Evolutionary conservation across 306 rosid genomes (phyloP).

Genomic region (Acacia confusa): DNA sequence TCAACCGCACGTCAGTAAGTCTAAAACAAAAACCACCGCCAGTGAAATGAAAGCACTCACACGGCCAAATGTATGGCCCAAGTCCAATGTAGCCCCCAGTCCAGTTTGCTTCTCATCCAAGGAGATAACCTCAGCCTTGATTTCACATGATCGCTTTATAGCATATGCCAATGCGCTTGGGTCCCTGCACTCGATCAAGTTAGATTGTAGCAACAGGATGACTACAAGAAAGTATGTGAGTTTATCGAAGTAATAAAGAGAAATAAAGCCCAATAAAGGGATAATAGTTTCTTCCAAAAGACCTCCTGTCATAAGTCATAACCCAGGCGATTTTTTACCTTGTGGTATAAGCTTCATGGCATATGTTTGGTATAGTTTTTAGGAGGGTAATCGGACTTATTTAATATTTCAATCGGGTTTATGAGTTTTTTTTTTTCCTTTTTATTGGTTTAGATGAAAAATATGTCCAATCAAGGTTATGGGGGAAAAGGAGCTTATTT

Average conservation of each 20-base stretch:
- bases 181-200: constrained; percentile 64
- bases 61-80: constrained; percentile 98
- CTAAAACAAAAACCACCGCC: constrained; percentile 17
- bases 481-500: too few species aligned
- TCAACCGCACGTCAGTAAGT: constrained; percentile 24
- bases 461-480: too few species aligned
- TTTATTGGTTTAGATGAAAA: too few species aligned
- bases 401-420: too few species aligned
- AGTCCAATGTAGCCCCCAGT: constrained; percentile 85
- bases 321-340: constrained; percentile 22
- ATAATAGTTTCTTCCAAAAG: constrained; percentile 8
- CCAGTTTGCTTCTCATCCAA: constrained; percentile 95
- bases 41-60: constrained; percentile 51
- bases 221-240: not conserved
- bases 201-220: constrained; percentile 8
- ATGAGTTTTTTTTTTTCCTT: too few species aligned
- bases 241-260: not conserved
- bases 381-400: too few species aligned
- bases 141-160: constrained; percentile 93
- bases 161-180: constrained; percentile 81
- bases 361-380: too few species aligned
- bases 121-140: constrained; percentile 93
- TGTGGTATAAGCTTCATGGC: constrained; percentile 3
- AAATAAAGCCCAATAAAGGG: constrained; percentile 11
- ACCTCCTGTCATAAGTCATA: constrained; percentile 14